Conservation (phyloP, 176 grass and related monocot genomes). For the Oryza meridionalis region DNA sequence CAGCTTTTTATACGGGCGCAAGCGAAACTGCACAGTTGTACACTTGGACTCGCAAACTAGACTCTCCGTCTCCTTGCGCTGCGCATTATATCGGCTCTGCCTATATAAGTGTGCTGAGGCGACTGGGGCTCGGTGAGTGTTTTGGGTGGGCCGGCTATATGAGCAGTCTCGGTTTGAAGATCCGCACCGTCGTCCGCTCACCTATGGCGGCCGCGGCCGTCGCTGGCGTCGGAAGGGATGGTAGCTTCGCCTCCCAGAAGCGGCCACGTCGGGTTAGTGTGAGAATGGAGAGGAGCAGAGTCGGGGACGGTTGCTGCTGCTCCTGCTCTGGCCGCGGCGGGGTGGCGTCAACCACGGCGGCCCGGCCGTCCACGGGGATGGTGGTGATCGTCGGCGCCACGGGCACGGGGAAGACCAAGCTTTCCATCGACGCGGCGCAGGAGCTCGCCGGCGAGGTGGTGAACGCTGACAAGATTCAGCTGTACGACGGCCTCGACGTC, state of each 20-base stretch:
- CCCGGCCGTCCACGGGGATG: conserved; percentile 18
- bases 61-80: too few species aligned
- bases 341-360: not conserved
- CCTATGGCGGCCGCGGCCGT: conserved; percentile 41
- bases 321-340: conserved; percentile 6
- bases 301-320: not conserved
- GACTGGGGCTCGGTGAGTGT: not conserved
- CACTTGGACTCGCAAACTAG: too few species aligned
- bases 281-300: conserved; percentile 29
- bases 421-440: conserved; percentile 76
- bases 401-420: conserved; percentile 87
- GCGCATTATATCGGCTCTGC: not conserved
- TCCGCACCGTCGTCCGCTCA: conserved; percentile 40
- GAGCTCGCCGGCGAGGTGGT: conserved; percentile 72
- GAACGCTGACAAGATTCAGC: conserved; percentile 95
- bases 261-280: conserved; percentile 10
- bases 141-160: conserved; percentile 42
- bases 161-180: conserved; percentile 30
- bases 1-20: too few species aligned
- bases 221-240: conserved; percentile 6
- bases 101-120: conserved; percentile 18
- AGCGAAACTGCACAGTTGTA: too few species aligned
- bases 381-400: conserved; percentile 85
- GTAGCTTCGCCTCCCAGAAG: not conserved
- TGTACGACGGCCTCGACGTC: conserved; percentile 77